phyloP scores from a whole-genome alignment of 2,329 filamentous ascomycete species.

The Alternaria brassicae region DNA sequence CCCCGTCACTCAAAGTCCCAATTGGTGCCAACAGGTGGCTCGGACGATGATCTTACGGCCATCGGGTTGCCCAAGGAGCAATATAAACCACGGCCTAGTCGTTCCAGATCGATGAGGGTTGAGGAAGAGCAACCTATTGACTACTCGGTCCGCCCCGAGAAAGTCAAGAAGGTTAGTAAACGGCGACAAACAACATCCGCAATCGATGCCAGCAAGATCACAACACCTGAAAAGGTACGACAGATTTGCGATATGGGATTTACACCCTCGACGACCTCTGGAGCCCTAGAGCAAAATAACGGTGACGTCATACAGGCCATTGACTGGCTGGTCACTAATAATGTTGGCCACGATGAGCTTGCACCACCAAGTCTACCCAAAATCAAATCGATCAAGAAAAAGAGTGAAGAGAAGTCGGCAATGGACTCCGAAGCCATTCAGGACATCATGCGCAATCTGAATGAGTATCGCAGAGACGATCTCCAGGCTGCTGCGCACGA shows the following conservation, averaged over 20 bases:
- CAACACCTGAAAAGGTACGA: slow-evolving; percentile 41
- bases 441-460: slow-evolving; percentile 10
- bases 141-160: slow-evolving; percentile 42
- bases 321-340: slow-evolving; percentile 43
- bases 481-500: neutral
- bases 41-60: slow-evolving; percentile 35
- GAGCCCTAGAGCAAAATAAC: slow-evolving; percentile 34
- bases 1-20: slow-evolving; percentile 9
- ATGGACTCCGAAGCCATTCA: slow-evolving; percentile 9
- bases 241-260: slow-evolving; percentile 49
- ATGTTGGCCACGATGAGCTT: slow-evolving; percentile 39
- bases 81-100: slow-evolving; percentile 48
- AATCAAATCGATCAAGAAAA: slow-evolving; percentile 4
- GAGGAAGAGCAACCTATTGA: slow-evolving; percentile 32
- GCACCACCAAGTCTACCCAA: slow-evolving; percentile 27
- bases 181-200: slow-evolving; percentile 33
- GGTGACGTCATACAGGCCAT: slow-evolving; percentile 41
- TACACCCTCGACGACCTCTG: slow-evolving; percentile 39
- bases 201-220: slow-evolving; percentile 2
- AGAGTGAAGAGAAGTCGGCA: neutral
- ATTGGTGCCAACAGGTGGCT: slow-evolving; percentile 1
- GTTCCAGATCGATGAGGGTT: slow-evolving; percentile 44
- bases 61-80: slow-evolving; percentile 41
- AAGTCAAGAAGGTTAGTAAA: slow-evolving; percentile 28
- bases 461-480: slow-evolving; percentile 11